Base-by-base conservation (phyloP, 2,329 filamentous ascomycete genomes). In the Aspergillus calidoustus region DNA sequence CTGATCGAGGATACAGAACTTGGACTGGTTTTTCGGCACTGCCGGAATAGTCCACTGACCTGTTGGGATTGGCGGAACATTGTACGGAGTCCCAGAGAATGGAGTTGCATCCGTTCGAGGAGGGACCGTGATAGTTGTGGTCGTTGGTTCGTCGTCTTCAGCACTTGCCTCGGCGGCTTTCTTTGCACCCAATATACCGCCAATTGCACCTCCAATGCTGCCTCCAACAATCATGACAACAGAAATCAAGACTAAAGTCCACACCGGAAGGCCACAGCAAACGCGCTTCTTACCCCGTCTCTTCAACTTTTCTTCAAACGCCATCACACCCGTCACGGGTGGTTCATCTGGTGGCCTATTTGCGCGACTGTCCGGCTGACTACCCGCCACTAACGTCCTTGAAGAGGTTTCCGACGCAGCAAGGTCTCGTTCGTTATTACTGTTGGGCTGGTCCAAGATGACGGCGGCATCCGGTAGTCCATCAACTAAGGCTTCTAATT, bases 161-260 rank as follows among this genome's bases (percentile, higher is more conserved):
- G 43, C n/a, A 34, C 7, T 58, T 3, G 49, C 50, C 55, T 71
- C 70, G 30, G 72, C 72, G 7, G 72, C 76, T 64, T 73, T 75
- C 57, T 72, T 75, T 43, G 81, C 82, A 15, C 81, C 81, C 55
- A 85, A 69, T 25, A 86, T 75, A 43, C 83, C 83, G 4, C 84
- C 84, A 67, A 86, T 81, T 6, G 83, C 80, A 57, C 82, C 83
- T 55, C 84, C 84, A 48, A 86, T 76, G 30, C 83, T 77, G 34
- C 80, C 79, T 47, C 81, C 81, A 15, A 86, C 71, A 15, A 84
- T 65, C 58, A 86, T 71, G 3, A 83, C 68, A 8, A 82, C 72
- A 3, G 77, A 73, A 8, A 83, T 68, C 6, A 84, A 69, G 28
- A 81, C 74, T n/a, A 86, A 67, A 3, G 79, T 77, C 74, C 83